These are phyloP conservation scores for Selaginella tamariscina DNA, from an alignment of 75 land plant genomes.

Conservation along the genomic window DNA sequence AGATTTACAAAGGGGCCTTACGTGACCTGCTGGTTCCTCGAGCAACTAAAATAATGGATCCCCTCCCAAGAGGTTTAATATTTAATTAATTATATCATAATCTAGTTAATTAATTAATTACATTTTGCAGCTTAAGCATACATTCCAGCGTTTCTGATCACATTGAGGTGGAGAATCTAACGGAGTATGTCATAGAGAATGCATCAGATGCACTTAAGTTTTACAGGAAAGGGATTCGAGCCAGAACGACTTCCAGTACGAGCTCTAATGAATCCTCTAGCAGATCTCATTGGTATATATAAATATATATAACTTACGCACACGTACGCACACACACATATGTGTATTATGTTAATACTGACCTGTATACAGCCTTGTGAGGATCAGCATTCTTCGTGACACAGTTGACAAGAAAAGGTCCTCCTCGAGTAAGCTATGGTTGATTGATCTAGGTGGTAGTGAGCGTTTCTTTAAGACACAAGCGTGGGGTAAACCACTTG, in stretches of 20 bases:
- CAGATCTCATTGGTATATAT: conserved; percentile 13
- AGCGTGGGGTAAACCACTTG: conserved; percentile 58
- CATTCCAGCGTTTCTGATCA: conserved; percentile 7
- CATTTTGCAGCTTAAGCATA: not conserved
- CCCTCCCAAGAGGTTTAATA: conserved; percentile 38
- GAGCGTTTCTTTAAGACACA: conserved; percentile 67
- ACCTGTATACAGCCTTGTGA: not conserved
- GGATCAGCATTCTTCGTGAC: not conserved
- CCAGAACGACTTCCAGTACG: conserved; percentile 1
- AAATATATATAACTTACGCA: no score
- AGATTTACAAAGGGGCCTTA: conserved; percentile 65
- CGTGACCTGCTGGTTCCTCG: conserved; percentile 52
- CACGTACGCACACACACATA: not conserved
- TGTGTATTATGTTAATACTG: not conserved
- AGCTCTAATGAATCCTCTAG: conserved; percentile 4
- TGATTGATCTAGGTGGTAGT: conserved; percentile 91
- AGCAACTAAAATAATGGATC: conserved; percentile 17
- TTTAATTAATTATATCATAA: no score
- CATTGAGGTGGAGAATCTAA: conserved; percentile 6
- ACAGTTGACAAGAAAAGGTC: not conserved
- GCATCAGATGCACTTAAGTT: not conserved
- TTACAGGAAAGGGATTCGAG: conserved; percentile 10
- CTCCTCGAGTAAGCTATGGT: conserved; percentile 56
- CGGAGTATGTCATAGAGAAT: not conserved
- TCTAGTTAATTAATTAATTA: no score